Percentiles rank a stretch among this genome's conserved stretches.
These are phyloP conservation scores for Gardenia jasminoides DNA, from an alignment of 257 asterid species.

Conservation along the genomic window DNA sequence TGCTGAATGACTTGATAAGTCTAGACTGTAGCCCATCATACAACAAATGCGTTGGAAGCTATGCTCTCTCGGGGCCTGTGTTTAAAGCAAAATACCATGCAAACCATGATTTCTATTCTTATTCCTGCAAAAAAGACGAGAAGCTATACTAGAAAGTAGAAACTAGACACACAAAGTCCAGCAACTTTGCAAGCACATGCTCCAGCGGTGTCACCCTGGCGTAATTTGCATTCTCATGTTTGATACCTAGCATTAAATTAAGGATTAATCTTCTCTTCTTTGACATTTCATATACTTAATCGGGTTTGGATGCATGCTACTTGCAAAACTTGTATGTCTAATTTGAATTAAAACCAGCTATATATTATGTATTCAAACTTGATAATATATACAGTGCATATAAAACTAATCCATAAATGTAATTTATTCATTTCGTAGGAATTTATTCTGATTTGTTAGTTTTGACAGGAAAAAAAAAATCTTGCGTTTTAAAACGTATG, in stretches of 20 bases:
- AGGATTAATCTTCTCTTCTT: background rate
- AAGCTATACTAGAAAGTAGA: background rate
- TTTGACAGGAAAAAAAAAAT: background rate
- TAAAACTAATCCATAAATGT: too few relatives aligned
- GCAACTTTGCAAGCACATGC: constrained; percentile 1
- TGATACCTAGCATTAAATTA: background rate
- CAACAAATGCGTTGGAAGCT: background rate
- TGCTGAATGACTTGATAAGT: constrained; percentile 20
- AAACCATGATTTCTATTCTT: constrained; percentile 8
- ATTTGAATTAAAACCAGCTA: too few relatives aligned
- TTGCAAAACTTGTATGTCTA: too few relatives aligned
- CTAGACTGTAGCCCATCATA: constrained; percentile 2
- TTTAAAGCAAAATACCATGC: constrained; percentile 20
- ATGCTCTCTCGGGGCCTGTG: constrained; percentile 2
- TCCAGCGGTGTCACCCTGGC: background rate
- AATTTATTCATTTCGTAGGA: background rate
- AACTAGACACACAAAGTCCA: background rate
- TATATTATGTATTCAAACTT: too few relatives aligned
- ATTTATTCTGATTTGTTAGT: background rate
- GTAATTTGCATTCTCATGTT: background rate
- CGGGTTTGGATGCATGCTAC: too few relatives aligned
- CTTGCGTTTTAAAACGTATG: too few relatives aligned
- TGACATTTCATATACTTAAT: background rate
- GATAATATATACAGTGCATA: too few relatives aligned
- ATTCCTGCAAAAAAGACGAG: constrained; percentile 7